Evolutionary conservation across 2,329 filamentous ascomycete species (phyloP).

Genomic region (Aspergillus costaricaensis): DNA sequence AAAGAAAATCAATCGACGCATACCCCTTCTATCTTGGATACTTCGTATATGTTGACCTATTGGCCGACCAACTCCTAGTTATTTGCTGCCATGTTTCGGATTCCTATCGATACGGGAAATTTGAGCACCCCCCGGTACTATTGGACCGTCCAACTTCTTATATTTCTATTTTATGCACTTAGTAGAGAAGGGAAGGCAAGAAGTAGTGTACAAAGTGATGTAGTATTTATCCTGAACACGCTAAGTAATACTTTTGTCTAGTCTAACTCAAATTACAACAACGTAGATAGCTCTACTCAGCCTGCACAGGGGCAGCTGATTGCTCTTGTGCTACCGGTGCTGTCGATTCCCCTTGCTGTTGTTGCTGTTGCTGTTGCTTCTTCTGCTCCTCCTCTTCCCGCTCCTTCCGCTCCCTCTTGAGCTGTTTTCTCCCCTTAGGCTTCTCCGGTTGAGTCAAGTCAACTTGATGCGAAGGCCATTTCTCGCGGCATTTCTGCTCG

Average conservation of each 20-base stretch:
- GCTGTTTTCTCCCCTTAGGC: constrained; percentile 42
- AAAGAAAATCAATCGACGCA: too few species aligned
- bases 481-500: constrained; percentile 66
- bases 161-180: too few species aligned
- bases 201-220: not conserved
- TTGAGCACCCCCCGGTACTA: too few species aligned
- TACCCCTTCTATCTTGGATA: too few species aligned
- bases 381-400: constrained; percentile 18
- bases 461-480: constrained; percentile 65
- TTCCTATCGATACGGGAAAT: too few species aligned
- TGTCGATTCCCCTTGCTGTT: constrained; percentile 2
- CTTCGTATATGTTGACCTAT: too few species aligned
- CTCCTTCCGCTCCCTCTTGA: constrained; percentile 37
- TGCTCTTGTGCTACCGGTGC: not conserved
- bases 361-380: constrained; percentile 13
- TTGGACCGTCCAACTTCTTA: too few species aligned
- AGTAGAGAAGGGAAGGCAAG: not conserved
- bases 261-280: not conserved
- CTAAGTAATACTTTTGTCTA: not conserved
- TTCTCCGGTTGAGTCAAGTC: constrained; percentile 24
- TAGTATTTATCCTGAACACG: not conserved
- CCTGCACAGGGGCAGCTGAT: constrained; percentile 3
- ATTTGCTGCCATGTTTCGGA: too few species aligned
- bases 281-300: constrained; percentile 3
- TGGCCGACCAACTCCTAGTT: too few species aligned